Base-by-base conservation (phyloP, 352 stramenopile species). In the Phytophthora pini region DNA sequence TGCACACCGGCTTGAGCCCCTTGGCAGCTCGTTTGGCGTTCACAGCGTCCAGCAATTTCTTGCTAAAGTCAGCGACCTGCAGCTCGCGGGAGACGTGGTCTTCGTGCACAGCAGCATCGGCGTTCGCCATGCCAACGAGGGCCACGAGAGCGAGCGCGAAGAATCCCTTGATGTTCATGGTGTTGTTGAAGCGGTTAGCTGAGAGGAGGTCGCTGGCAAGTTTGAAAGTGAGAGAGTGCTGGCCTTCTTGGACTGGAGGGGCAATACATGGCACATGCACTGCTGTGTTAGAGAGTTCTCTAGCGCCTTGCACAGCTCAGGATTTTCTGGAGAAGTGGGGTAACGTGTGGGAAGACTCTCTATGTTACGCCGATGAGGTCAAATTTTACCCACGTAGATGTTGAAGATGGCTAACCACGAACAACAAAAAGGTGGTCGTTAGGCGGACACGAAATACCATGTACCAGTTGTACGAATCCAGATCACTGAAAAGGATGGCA, bases 1-100 rank as follows among this genome's bases (percentile, higher is more conserved):
- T 69, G 48, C 77, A 85, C 20, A 84, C 53, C 6, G 55, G 40
- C 5, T 15, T 32, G 20, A 82, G 68, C 0, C 68, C 68, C 26
- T 71, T 69, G 26, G 72, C 68, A 22, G 68, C 45, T 29, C 77
- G 77, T 57, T 77, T 79, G 22, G 50, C 48, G 65, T 85, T 85
- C 43, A 85, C 60, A 10, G 64, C 59, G 7, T 48, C 38, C 15
- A 80, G 56, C 34, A 84, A 45, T 31, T 80, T 69, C 24, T 54
- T 54, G 56, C 63, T 76, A 53, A 72, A 78, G 55, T 78, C 70
- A 41, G 68, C 54, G 9, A 74, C 67, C 34, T 82, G 74, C 27
- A 80, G 60, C 34, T 65, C 62, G 5, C 55, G 62, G 3, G 48
- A 41, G 22, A 34, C 20, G 36, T 70, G 31, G 11, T 44, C 61